Percentiles rank a stretch among this genome's conserved stretches.
Conservation (phyloP, 2,329 filamentous ascomycete genomes). For the Clarireedia homoeocarpa region DNA sequence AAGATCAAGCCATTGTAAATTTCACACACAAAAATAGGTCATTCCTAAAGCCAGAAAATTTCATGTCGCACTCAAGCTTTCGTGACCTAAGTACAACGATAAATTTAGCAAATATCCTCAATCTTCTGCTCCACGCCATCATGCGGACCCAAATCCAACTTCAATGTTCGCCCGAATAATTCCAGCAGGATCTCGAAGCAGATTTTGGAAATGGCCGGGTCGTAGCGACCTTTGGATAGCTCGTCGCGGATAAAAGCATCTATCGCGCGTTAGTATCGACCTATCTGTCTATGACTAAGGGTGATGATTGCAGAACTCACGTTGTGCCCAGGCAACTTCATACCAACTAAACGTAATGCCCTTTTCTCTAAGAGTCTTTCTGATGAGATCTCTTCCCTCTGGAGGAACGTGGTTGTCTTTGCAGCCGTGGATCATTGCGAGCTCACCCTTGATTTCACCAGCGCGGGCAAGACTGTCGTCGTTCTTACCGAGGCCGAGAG, state of each 20-base stretch:
- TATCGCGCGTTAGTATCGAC: conserved; percentile 19
- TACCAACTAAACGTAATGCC: conserved; percentile 73
- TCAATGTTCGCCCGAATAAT: conserved; percentile 70
- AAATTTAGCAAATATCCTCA: conserved; percentile 61
- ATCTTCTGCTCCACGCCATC: conserved; percentile 53
- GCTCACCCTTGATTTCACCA: conserved; percentile 64
- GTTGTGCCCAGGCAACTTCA: conserved; percentile 88
- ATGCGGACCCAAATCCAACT: conserved; percentile 66
- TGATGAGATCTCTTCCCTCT: conserved; percentile 73
- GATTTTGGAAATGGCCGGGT: conserved; percentile 75
- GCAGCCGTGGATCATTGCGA: conserved; percentile 87
- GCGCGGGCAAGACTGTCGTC: conserved; percentile 54
- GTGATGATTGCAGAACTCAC: conserved; percentile 34
- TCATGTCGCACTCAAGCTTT: background rate
- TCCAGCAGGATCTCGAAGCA: conserved; percentile 90
- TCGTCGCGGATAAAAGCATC: conserved; percentile 92
- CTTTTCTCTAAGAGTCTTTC: conserved; percentile 70
- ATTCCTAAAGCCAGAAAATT: too few species aligned
- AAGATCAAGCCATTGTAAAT: too few species aligned
- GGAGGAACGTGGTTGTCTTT: conserved; percentile 85
- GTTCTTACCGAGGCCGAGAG: conserved; percentile 60
- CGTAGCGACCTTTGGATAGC: conserved; percentile 86
- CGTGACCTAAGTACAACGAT: background rate
- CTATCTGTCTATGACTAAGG: background rate
- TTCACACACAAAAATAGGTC: too few species aligned